Percentiles rank a stretch among this genome's conserved stretches.
These are phyloP conservation scores for Dendrobium chrysotoxum DNA, from an alignment of 106 monocot genomes.

Conservation along the genomic window DNA sequence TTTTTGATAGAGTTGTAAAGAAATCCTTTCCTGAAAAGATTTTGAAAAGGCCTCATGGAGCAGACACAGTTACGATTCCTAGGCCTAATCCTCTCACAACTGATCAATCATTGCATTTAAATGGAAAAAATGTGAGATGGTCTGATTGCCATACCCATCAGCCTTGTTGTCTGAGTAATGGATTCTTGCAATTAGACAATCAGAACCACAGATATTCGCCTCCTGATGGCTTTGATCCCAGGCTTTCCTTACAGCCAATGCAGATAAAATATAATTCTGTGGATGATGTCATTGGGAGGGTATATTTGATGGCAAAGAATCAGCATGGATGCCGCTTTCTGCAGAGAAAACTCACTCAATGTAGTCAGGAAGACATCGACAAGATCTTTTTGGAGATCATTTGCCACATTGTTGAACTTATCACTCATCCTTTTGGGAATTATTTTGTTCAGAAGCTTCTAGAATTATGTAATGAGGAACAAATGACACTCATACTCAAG, in stretches of 20 bases:
- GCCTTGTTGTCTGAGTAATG: constrained; percentile 1
- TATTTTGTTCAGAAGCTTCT: constrained; percentile 58
- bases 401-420: constrained; percentile 46
- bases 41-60: constrained; percentile 5
- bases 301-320: constrained; percentile 44
- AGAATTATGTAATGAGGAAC: constrained; percentile 40
- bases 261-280: constrained; percentile 16
- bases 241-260: constrained; percentile 4
- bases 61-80: constrained; percentile 5
- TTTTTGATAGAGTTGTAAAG: constrained; percentile 7
- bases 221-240: constrained; percentile 4
- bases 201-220: not conserved
- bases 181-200: constrained; percentile 4
- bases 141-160: not conserved
- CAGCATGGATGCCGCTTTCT: constrained; percentile 47
- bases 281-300: constrained; percentile 28
- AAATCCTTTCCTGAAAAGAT: constrained; percentile 19
- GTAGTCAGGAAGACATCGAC: constrained; percentile 32
- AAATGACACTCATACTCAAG: constrained; percentile 30
- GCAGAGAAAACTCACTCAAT: constrained; percentile 35
- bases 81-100: constrained; percentile 1
- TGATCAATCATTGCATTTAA: constrained; percentile 9
- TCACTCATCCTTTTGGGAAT: constrained; percentile 53
- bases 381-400: constrained; percentile 48
- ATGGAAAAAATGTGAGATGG: not conserved